Evolutionary conservation across 78 protist genomes (phyloP), one percentile per base, ranked within the genome.

Genomic region (Dictyostelium purpureum): DNA sequence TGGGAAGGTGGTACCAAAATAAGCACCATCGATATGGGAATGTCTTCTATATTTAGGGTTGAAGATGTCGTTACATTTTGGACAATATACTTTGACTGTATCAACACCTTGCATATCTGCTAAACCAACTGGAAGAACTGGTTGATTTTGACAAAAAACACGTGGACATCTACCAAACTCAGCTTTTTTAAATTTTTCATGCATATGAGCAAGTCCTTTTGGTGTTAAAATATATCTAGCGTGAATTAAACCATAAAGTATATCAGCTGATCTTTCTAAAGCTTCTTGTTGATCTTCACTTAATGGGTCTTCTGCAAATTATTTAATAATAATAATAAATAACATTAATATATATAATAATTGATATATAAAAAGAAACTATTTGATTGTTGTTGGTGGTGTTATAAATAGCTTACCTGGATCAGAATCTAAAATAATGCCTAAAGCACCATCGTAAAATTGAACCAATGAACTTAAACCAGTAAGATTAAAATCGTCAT

Each of bases 161-260:
- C 99, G 71, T n/a, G 99, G 98, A 89, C 99, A 98, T 26, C 96
- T 66, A 14, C 99, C 99, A 89, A 98, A 98, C 26, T 87, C 96
- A 18, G 54, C 96, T 12, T 89, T 63, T 42, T 92, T 89, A 89
- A 90, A 98, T 80, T 98, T 98, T 37, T 95, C 99, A 37, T 89
- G 63, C 99, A 98, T 98, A 18, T 75, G 97, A 14, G 54, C 59
- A 42, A 97, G 57, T n/a, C 99, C 99, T 6, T 96, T 87, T 40
- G 75, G 54, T 11, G 99, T 98, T 35, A 96, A 31, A 45, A 98
- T 98, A 77, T 91, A 99, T 19, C 99, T 81, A 24, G 99, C 99
- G 71, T 98, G 99, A n/a, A 98, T 97, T 49, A 98, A 89, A 10
- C 99, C 99, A 79, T 98, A 99, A 18, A 98, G 96, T 75, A 91